Evolutionary conservation across 2,329 filamentous ascomycete genomes (phyloP).

Genomic region (Chalaropsis ovoidea): DNA sequence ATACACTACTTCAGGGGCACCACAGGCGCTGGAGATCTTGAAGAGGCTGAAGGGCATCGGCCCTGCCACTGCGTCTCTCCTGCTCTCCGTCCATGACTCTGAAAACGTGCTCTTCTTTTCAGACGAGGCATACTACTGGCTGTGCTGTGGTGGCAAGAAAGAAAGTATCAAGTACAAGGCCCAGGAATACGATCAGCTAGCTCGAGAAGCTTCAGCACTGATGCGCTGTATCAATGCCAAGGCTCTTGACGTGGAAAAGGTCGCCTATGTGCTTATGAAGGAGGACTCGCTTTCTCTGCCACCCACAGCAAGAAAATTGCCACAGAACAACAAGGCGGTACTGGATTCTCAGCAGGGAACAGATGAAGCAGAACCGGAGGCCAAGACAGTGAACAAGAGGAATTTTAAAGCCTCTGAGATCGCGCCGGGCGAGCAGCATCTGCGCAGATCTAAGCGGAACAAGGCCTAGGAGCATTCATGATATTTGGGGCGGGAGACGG

Average conservation of each 20-base stretch:
- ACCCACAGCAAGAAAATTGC: conserved; percentile 20
- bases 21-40: conserved; percentile 45
- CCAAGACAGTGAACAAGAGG: background rate
- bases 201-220: conserved; percentile 36
- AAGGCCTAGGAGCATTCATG: background rate
- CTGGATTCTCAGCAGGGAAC: background rate
- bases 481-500: background rate
- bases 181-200: conserved; percentile 56
- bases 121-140: conserved; percentile 68
- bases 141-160: conserved; percentile 45
- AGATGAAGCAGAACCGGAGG: background rate
- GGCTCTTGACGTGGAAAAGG: conserved; percentile 57
- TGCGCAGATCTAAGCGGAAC: conserved; percentile 22
- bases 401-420: background rate
- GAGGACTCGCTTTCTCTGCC: background rate
- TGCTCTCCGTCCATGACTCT: conserved; percentile 56
- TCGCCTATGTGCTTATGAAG: conserved; percentile 48
- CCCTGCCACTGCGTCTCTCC: conserved; percentile 65
- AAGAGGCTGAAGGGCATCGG: conserved; percentile 61
- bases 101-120: conserved; percentile 60
- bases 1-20: conserved; percentile 36
- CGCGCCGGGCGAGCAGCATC: background rate
- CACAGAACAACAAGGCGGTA: background rate
- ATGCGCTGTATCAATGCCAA: conserved; percentile 42
- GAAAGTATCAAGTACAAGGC: conserved; percentile 55